Base-by-base conservation (phyloP, 768 basidiomycete genomes). In the Serendipita indica region DNA sequence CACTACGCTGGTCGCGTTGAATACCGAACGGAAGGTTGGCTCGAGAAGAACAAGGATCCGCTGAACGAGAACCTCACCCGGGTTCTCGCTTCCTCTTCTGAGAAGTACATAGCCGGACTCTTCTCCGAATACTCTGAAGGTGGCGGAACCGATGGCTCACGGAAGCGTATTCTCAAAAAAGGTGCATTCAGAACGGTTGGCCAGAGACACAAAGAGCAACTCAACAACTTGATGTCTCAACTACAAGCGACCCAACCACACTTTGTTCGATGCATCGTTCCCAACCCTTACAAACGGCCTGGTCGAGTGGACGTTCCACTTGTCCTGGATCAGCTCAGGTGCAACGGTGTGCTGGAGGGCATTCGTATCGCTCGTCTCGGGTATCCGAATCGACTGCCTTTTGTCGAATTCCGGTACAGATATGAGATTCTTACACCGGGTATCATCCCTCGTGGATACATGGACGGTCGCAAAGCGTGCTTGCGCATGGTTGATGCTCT, bases 1-100 rank as follows among this genome's bases (percentile, higher is more conserved):
- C 96, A 99, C 67, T 98, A 98, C 66, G 96, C 96, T 1, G 96
- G 92, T 32, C 86, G 82, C 64, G 96, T 99, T 65, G 93, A 98
- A 65, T 99, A 99, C 66, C 80, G 85, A 28, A 97, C 92, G 1
- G 84, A 89, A 35, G 89, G 92, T 14, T 99, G 96, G 96, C 73
- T 99, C 64, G 93, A 94, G 74, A 99, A 98, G 82, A 99, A 99
- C 77, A 96, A 96, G 72, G 96, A 99, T 65, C 96, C 96, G 0
- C 73, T 99, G 60, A 97, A 97, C 67, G 93, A 97, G 69, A 92
- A 96, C 68, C 78, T 98, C 57, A 89, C 90, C 0, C 82, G 89
- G 20, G 83, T 98, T 34, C 77, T 98, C 2, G 83, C 89, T 1
- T 75, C 79, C 6, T 93, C 94, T 3, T 76, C 82, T 1, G 87